A percentile compares a stretch with the other conserved stretches of the same genome.
These are phyloP conservation scores for Hygrophoropsis aurantiaca DNA, from an alignment of 768 basidiomycete species.

Conservation along the genomic window DNA sequence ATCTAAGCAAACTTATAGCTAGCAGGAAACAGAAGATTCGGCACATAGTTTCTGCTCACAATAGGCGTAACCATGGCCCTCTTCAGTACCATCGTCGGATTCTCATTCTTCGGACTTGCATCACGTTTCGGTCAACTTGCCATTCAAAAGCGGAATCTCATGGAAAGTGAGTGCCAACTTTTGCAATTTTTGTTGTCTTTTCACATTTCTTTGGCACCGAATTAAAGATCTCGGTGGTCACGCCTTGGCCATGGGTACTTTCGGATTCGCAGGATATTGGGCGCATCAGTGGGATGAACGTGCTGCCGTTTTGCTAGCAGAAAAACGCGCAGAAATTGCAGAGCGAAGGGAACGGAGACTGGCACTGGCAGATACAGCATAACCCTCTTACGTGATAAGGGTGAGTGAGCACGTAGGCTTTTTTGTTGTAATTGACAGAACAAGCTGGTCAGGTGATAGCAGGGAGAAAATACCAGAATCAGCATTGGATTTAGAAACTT, in stretches of 20 bases:
- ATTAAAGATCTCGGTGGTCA: constrained; percentile 73
- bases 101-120: constrained; percentile 80
- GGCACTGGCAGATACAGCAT: constrained; percentile 31
- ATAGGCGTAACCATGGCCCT: constrained; percentile 57
- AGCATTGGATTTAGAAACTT: no score
- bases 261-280: constrained; percentile 76
- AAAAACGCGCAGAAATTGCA: constrained; percentile 61
- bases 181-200: not conserved
- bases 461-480: no score
- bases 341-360: constrained; percentile 46
- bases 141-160: constrained; percentile 77
- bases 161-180: constrained; percentile 66
- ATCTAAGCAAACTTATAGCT: no score
- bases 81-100: constrained; percentile 70
- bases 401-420: no score
- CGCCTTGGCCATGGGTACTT: constrained; percentile 62
- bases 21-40: no score
- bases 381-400: not conserved
- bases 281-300: constrained; percentile 65
- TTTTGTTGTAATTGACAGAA: no score
- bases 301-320: constrained; percentile 58
- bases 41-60: no score
- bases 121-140: constrained; percentile 85
- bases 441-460: no score
- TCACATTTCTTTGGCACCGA: not conserved